These are phyloP conservation scores for Alternaria brassicae DNA, from an alignment of 2,329 filamentous ascomycete genomes.

Conservation along the genomic window DNA sequence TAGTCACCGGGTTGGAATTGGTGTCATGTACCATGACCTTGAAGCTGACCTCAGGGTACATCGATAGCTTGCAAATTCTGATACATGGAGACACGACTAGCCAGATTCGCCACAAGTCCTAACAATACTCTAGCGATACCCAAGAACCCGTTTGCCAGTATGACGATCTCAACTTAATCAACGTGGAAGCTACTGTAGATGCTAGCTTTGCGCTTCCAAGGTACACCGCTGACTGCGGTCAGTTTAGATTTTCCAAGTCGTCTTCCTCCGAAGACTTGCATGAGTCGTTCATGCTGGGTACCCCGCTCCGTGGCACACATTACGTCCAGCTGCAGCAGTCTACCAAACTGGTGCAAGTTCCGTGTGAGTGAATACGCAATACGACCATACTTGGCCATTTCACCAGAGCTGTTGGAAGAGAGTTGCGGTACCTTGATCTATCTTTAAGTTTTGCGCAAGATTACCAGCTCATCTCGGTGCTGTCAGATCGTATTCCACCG, in stretches of 20 bases:
- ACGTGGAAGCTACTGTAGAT: not conserved
- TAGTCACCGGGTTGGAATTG: not conserved
- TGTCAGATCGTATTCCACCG: not conserved
- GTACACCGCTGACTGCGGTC: not conserved
- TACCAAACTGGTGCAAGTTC: not conserved
- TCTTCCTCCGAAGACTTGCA: not conserved
- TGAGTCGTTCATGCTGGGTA: not conserved
- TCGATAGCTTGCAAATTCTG: not conserved
- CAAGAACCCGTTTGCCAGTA: not conserved
- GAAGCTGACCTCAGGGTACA: not conserved
- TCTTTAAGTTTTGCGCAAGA: not conserved
- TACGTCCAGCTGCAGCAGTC: constrained; percentile 2
- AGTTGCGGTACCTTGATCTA: not conserved
- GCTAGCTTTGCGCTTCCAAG: not conserved
- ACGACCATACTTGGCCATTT: not conserved
- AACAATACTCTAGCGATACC: not conserved
- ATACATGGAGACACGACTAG: not conserved
- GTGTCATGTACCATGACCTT: not conserved
- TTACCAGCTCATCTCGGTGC: not conserved
- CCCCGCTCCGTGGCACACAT: not conserved
- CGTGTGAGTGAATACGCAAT: not conserved
- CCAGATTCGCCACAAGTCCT: not conserved
- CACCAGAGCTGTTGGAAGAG: not conserved
- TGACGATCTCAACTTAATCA: not conserved
- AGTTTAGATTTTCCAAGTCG: not conserved